A percentile compares a stretch with the other conserved stretches of the same genome.
These are phyloP conservation scores for Coelastrella sp. DNA, from an alignment of 139 green algal species.

Conservation along the genomic window DNA sequence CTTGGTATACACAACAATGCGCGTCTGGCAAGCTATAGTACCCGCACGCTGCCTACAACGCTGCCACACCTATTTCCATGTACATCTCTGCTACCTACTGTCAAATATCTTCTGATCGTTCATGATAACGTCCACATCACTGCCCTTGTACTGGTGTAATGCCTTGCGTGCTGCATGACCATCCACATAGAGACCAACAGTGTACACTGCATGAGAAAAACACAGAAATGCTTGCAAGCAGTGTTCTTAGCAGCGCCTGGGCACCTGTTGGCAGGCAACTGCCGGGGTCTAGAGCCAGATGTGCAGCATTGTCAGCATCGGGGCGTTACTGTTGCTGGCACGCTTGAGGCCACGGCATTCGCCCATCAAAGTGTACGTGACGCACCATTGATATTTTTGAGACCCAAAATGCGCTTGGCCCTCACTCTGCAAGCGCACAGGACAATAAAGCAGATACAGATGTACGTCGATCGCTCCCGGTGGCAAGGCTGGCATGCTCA, in stretches of 20 bases:
- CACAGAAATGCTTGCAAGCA: neutral
- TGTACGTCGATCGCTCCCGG: neutral
- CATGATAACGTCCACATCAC: slow-evolving; percentile 19
- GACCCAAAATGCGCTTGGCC: slow-evolving; percentile 51
- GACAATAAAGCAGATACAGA: neutral
- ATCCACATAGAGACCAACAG: slow-evolving; percentile 79
- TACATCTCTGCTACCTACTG: slow-evolving; percentile 36
- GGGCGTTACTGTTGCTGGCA: too few relatives aligned
- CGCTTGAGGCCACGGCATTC: too few relatives aligned
- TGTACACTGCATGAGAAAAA: slow-evolving; percentile 66
- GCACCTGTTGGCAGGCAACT: too few relatives aligned
- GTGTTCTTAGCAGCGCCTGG: too few relatives aligned
- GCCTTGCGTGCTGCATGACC: slow-evolving; percentile 54
- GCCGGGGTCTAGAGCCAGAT: too few relatives aligned
- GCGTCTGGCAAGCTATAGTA: too few relatives aligned
- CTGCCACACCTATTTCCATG: neutral
- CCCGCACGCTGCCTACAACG: neutral
- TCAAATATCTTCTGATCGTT: slow-evolving; percentile 55
- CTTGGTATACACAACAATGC: too few relatives aligned
- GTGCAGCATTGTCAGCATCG: too few relatives aligned
- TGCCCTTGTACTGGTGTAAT: slow-evolving; percentile 56
- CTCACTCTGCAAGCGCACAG: slow-evolving; percentile 43
- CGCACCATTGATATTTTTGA: slow-evolving; percentile 63
- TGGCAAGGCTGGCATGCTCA: neutral
- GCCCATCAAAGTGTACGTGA: too few relatives aligned